Percentiles rank a stretch among this genome's conserved stretches.
Conservation (phyloP, 2,329 filamentous ascomycete species). For the Cercospora citrullina region DNA sequence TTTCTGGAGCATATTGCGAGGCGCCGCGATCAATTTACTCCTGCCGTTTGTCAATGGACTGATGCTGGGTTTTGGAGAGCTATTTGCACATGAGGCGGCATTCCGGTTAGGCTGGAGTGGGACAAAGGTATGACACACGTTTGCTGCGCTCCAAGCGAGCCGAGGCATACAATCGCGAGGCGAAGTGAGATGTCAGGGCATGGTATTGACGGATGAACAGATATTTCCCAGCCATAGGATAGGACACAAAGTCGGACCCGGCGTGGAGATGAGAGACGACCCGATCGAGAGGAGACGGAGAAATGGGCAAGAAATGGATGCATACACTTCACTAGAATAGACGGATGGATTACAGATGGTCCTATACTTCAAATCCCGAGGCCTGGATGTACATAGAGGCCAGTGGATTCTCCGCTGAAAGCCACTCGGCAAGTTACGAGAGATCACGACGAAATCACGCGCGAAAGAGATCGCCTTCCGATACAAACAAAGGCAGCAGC, state of each 20-base stretch:
- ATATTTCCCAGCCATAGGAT: slow-evolving; percentile 62
- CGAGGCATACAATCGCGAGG: neutral
- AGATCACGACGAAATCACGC: neutral
- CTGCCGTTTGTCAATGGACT: slow-evolving; percentile 95
- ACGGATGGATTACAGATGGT: neutral
- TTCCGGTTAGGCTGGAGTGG: slow-evolving; percentile 90
- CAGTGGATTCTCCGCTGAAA: neutral
- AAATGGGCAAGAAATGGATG: slow-evolving; percentile 58
- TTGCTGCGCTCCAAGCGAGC: neutral
- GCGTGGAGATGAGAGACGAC: slow-evolving; percentile 75
- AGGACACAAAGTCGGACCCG: slow-evolving; percentile 70
- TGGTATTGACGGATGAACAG: slow-evolving; percentile 40
- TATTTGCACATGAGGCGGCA: slow-evolving; percentile 94
- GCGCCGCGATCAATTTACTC: slow-evolving; percentile 92
- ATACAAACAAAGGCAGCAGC: neutral
- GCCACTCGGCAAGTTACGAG: neutral
- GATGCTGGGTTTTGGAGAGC: slow-evolving; percentile 96
- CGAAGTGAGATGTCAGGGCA: slow-evolving; percentile 7
- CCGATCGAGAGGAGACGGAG: slow-evolving; percentile 57
- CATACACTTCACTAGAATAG: slow-evolving; percentile 69
- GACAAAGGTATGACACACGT: slow-evolving; percentile 70
- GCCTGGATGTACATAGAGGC: neutral
- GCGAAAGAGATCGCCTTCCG: neutral
- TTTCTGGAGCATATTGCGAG: slow-evolving; percentile 78
- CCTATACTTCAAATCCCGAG: neutral